Evolutionary conservation across 2,329 filamentous ascomycete genomes (phyloP), one percentile per base, ranked within the genome.

Genomic region (Pyrenophora seminiperda): DNA sequence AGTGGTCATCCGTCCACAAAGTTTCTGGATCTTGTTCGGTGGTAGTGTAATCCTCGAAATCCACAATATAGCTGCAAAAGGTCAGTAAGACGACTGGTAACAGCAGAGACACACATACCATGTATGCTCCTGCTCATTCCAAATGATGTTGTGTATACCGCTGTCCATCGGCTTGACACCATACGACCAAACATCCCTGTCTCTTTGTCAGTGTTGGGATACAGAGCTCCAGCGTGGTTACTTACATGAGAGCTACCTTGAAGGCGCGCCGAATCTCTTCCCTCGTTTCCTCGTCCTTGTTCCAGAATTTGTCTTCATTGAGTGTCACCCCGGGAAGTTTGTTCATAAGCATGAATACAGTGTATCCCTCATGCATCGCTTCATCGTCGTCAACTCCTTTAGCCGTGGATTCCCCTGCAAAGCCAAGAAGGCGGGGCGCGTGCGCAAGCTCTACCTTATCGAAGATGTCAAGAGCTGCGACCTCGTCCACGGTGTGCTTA

Each of bases 201-300:
- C 1, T 9, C 3, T 3, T 22, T 48, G 38, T 49, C 20, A 48
- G 22, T 10, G 13, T 27, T 11, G 24, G 6, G 9, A 27, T 9
- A 3, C 4, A 13, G 24, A 4, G 5, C 4, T 27, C 10, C 4
- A 27, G 5, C 22, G 13, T 11, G 13, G 9, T 10, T 4, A 51
- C 41, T 53, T 50, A 54, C 56, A 41, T 18, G 9, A 57, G 30
- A 19, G 50, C 53, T 9, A 32, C 33, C 19, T 54, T 57, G 41
- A 59, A 55, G 0, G 46, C 51, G 18, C 24, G 30, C 7, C 50
- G 40, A 33, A 55, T 44, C n/a, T 41, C 29, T 15, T 55, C 42
- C 37, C 50, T 42, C 36, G 50, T 37, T 4, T 33, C 10, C 10
- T 19, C 3, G 2, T 34, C 7, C 14, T 50, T 22, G 0, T 19